Conservation (phyloP, 2,329 filamentous ascomycete genomes). For the Byssothecium circinans region DNA sequence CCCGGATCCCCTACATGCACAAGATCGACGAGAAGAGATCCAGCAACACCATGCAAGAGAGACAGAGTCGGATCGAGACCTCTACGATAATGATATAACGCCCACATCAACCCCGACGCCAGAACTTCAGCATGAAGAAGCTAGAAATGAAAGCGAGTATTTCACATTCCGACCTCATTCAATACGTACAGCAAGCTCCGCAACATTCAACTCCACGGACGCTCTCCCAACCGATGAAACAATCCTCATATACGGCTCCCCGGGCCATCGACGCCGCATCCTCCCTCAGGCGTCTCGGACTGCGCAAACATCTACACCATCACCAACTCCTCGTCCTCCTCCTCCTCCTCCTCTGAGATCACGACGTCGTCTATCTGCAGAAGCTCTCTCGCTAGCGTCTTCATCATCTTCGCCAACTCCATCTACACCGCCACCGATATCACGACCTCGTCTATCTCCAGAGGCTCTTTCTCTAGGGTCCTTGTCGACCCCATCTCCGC, state of each 20-base stretch:
- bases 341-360: too few relatives aligned
- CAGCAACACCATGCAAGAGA: background rate
- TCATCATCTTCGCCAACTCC: background rate
- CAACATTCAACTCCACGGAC: background rate
- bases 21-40: too few relatives aligned
- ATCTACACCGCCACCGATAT: too few relatives aligned
- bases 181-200: background rate
- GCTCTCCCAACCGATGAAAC: background rate
- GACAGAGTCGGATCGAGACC: background rate
- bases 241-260: slow-evolving; percentile 1
- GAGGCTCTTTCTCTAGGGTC: too few relatives aligned
- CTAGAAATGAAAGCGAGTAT: background rate
- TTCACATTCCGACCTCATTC: background rate
- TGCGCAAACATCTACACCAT: too few relatives aligned
- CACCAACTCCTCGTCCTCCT: too few relatives aligned
- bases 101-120: background rate
- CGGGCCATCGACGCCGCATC: background rate
- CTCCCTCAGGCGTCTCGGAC: background rate
- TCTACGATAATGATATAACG: background rate
- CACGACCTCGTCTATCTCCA: too few relatives aligned
- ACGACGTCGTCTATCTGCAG: too few relatives aligned
- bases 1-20: too few relatives aligned
- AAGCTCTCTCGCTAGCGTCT: too few relatives aligned
- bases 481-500: background rate
- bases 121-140: background rate